Evolutionary conservation across 1,284 basidiomycete species (phyloP).

Genomic region (Microbotryum saponariae): DNA sequence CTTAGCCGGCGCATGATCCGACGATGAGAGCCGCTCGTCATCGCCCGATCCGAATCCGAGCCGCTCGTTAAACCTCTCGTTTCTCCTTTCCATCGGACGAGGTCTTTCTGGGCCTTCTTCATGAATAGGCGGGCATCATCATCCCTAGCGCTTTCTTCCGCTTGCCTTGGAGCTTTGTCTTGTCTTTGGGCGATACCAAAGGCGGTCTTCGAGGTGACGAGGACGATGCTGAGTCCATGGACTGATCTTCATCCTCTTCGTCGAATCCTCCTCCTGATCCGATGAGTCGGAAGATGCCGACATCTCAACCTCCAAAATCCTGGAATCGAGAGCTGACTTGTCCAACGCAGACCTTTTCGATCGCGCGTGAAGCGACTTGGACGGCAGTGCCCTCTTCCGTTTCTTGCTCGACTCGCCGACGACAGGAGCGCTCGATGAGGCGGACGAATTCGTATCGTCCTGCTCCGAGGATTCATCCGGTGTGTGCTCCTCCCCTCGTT

Average conservation of each 20-base stretch:
- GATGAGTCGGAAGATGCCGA: neutral
- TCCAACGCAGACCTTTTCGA: no score
- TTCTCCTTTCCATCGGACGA: slow-evolving; percentile 34
- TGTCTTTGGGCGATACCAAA: neutral
- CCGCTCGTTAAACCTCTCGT: slow-evolving; percentile 1
- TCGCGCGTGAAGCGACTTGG: no score
- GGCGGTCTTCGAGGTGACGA: slow-evolving; percentile 11
- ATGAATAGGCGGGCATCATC: slow-evolving; percentile 37
- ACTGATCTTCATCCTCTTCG: neutral
- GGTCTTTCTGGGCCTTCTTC: slow-evolving; percentile 32
- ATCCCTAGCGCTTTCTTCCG: slow-evolving; percentile 20
- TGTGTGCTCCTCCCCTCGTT: no score
- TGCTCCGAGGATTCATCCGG: no score
- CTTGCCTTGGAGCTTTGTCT: slow-evolving; percentile 21
- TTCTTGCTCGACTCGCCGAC: no score
- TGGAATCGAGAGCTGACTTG: neutral
- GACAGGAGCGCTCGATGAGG: no score
- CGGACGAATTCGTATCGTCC: no score
- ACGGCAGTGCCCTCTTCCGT: no score
- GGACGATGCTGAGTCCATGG: neutral
- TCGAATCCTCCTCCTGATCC: neutral
- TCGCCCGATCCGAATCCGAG: slow-evolving; percentile 27
- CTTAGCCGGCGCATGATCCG: neutral
- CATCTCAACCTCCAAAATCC: neutral
- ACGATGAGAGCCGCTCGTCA: slow-evolving; percentile 10